phyloP scores from a whole-genome alignment of 2,329 filamentous ascomycete species.

The Tolypocladium endophyticum region DNA sequence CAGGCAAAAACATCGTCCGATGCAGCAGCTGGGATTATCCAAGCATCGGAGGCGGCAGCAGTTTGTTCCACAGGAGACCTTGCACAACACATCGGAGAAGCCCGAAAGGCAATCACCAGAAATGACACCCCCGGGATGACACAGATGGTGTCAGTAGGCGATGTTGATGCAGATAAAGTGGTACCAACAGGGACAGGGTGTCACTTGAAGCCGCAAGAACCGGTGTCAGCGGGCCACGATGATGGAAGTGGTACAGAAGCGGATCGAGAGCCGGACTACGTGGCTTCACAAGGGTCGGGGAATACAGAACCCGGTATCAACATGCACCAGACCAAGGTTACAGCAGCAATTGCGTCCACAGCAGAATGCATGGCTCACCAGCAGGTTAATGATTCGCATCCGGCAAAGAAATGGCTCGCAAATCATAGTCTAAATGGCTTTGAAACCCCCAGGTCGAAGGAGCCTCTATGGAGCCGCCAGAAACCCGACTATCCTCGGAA shows the following conservation, averaged over 20 bases:
- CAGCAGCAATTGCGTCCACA: not conserved
- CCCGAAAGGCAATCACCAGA: not conserved
- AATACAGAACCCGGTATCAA: not conserved
- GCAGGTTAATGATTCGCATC: not conserved
- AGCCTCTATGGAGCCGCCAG: not conserved
- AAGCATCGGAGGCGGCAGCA: not conserved
- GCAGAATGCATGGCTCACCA: not conserved
- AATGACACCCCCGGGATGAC: not conserved
- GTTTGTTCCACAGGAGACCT: not conserved
- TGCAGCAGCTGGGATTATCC: not conserved
- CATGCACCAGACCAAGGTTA: not conserved
- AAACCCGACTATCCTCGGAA: not conserved
- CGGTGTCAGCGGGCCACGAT: not conserved
- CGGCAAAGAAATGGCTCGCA: not conserved
- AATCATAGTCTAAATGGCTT: not conserved
- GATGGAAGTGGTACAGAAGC: not conserved
- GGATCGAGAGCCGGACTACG: constrained; percentile 4
- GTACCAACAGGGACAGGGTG: not conserved
- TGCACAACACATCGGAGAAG: not conserved
- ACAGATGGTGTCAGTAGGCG: not conserved
- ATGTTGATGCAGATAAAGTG: not conserved
- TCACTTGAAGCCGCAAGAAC: not conserved
- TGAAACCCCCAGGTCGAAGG: not conserved
- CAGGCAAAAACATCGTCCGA: not conserved
- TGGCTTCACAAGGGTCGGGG: constrained; percentile 2